Evolutionary conservation across 805 yeast species (phyloP).

Genomic region (Saturnispora dispora): DNA sequence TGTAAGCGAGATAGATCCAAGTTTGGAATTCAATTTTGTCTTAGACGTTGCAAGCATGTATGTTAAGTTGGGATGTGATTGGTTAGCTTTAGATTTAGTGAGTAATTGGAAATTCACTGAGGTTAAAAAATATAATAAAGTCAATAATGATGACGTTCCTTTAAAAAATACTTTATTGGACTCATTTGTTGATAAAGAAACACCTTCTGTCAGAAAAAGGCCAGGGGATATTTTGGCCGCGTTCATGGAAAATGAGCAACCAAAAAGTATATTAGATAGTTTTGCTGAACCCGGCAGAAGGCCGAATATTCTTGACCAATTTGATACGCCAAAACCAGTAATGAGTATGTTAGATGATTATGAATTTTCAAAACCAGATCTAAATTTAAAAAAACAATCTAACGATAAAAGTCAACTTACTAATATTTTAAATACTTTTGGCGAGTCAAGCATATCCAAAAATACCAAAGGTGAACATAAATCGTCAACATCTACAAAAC

Average conservation of each 20-base stretch:
- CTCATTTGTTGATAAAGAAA: not conserved
- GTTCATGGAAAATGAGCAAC: slow-evolving; percentile 4
- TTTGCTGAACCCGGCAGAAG: not conserved
- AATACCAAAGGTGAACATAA: not conserved
- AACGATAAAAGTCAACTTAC: not conserved
- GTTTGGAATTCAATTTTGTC: slow-evolving; percentile 53
- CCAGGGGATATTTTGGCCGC: slow-evolving; percentile 15
- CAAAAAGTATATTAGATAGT: not conserved
- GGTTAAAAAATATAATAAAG: not conserved
- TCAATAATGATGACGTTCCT: not conserved
- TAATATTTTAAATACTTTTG: not conserved
- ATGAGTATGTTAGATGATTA: not conserved
- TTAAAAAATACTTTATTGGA: not conserved
- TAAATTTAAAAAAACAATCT: not conserved
- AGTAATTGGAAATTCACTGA: slow-evolving; percentile 55
- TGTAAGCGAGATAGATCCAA: slow-evolving; percentile 34
- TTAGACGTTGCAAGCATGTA: slow-evolving; percentile 58
- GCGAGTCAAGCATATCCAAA: not conserved
- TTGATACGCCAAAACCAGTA: not conserved
- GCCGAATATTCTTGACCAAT: not conserved
- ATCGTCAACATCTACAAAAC: not conserved
- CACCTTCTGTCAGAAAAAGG: not conserved
- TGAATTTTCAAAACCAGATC: not conserved
- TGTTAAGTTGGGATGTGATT: slow-evolving; percentile 87
- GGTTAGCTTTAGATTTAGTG: slow-evolving; percentile 53